These are phyloP conservation scores for Leishmania major DNA, from an alignment of 208 protist genomes.

Conservation along the genomic window DNA sequence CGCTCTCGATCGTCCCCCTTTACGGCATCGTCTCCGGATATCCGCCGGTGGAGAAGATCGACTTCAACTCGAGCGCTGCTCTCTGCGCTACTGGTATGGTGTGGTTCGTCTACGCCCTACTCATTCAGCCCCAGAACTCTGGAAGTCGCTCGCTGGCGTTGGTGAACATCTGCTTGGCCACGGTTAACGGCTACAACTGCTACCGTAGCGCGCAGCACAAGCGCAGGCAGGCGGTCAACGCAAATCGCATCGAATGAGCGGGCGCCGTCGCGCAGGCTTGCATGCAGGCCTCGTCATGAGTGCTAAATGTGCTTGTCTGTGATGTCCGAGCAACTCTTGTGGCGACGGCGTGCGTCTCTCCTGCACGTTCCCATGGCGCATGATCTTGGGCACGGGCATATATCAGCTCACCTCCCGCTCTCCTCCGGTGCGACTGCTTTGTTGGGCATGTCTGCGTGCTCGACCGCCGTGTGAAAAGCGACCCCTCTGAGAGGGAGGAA, in stretches of 20 bases:
- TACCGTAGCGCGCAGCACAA: slow-evolving; percentile 69
- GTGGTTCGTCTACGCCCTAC: slow-evolving; percentile 87
- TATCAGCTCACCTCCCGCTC: not conserved
- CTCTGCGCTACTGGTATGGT: slow-evolving; percentile 76
- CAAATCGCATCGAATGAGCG: slow-evolving; percentile 27
- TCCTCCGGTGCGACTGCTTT: too few species aligned
- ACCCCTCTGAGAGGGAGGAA: not conserved
- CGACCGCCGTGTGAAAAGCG: not conserved
- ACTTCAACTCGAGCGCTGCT: slow-evolving; percentile 87
- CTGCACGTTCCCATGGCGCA: not conserved
- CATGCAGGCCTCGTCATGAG: not conserved
- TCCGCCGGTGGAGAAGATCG: slow-evolving; percentile 86
- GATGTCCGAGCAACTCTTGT: not conserved
- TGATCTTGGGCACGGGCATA: not conserved
- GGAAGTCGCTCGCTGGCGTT: slow-evolving; percentile 81
- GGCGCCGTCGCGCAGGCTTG: not conserved
- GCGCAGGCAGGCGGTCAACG: slow-evolving; percentile 17
- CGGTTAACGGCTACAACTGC: slow-evolving; percentile 89
- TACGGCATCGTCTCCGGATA: slow-evolving; percentile 82
- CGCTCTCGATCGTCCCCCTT: slow-evolving; percentile 85
- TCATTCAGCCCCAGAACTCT: slow-evolving; percentile 91
- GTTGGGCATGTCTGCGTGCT: not conserved
- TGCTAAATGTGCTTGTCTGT: not conserved
- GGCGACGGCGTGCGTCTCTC: not conserved
- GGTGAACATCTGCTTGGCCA: slow-evolving; percentile 82